Conservation (phyloP, 768 basidiomycete species). For the Boletus vermiculosoides region DNA sequence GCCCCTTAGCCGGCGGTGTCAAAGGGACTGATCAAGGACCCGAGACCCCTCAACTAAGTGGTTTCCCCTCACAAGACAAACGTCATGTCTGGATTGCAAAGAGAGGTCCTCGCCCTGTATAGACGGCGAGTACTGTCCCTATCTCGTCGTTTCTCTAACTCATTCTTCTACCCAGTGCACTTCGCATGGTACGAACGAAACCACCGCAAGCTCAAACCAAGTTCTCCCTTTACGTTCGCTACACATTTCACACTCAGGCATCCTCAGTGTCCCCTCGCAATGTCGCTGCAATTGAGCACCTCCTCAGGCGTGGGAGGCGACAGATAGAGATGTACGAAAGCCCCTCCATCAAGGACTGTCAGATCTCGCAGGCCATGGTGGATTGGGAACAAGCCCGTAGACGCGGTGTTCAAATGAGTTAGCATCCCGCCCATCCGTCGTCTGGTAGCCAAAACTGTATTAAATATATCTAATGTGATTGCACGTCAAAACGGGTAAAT, state of each 20-base stretch:
- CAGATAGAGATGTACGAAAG: conserved; percentile 73
- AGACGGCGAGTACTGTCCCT: conserved; percentile 43
- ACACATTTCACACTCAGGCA: conserved; percentile 67
- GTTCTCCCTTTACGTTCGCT: conserved; percentile 67
- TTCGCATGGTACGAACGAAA: conserved; percentile 73
- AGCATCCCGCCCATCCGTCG: conserved; percentile 5
- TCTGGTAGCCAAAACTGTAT: conserved; percentile 1
- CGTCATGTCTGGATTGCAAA: conserved; percentile 49
- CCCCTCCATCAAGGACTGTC: conserved; percentile 67
- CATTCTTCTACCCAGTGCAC: conserved; percentile 48
- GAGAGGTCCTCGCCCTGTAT: conserved; percentile 51
- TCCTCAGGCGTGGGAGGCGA: conserved; percentile 64
- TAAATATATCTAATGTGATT: conserved; percentile 12
- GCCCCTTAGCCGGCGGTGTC: conserved; percentile 24
- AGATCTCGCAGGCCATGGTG: conserved; percentile 68
- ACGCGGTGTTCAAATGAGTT: conserved; percentile 9
- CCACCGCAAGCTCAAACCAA: conserved; percentile 57
- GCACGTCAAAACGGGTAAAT: background rate
- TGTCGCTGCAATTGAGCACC: conserved; percentile 68
- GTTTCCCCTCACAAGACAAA: background rate
- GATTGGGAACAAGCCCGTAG: conserved; percentile 51
- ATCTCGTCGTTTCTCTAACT: background rate
- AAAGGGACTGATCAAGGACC: conserved; percentile 12
- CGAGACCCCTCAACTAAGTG: background rate
- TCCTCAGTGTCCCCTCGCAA: conserved; percentile 60